Base-by-base conservation (phyloP, 2,329 filamentous ascomycete species). In the Neurospora sp. region DNA sequence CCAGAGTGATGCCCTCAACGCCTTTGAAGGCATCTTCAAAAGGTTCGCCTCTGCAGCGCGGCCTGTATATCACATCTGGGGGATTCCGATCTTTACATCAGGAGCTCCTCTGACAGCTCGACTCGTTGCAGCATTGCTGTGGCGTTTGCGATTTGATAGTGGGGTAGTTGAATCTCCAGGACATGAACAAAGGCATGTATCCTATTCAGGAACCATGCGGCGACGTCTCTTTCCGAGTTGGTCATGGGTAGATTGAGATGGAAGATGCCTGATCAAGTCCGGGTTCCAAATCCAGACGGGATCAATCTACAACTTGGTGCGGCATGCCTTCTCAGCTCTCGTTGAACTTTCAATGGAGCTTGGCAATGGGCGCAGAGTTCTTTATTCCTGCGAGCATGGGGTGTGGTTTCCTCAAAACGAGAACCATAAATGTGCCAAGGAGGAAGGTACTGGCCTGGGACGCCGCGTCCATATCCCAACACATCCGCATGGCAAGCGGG, bases 251-350 rank as follows among this genome's bases (percentile, higher is more conserved):
- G 41, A 43, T 4, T 19, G 41, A 17, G 1, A 43, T 10, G 41
- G 41, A 2, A 43, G 17, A 43, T 17, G 1, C 3, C 8, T 19
- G 0, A 0, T 43, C 0, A 19, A 1, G 17, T 10, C 17, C 15
- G 41, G 41, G 6, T 43, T 43, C 8, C 17, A 3, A 43, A 43
- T 43, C 0, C 4, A 1, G 17, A 43, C n/a, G 41, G 6, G 0
- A 43, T 10, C 1, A 19, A n/a, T 19, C 2, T 19, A 43, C 41
- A 1, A 4, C 17, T n/a, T 43, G 1, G 17, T 43, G 41, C 17
- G 2, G 41, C 0, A 8, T 17, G n/a, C 0, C 17, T 43, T 43
- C 41, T 0, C 2, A 8, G 8, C 40, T n/a, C 4, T n/a, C 1
- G 40, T 43, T n/a, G 8, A 1, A 43, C 40, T 43, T 6, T 43